Percentiles rank a stretch among this genome's conserved stretches.
Evolutionary conservation across 2,329 filamentous ascomycete species (phyloP).

Genomic region (Endoconidiophora laricicola): DNA sequence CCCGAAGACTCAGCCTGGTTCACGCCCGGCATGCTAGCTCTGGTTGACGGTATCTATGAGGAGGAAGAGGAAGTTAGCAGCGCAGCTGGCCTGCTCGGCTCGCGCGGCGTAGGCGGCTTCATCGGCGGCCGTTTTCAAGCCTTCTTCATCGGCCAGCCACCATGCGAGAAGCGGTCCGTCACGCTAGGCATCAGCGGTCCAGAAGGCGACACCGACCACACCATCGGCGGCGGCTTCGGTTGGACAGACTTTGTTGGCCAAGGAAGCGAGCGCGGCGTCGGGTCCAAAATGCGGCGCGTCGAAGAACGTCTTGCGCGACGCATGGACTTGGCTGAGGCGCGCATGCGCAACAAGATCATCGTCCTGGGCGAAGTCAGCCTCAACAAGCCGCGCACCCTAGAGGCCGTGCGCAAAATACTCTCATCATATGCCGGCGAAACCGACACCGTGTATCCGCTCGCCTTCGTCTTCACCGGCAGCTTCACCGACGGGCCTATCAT

Average conservation of each 20-base stretch:
- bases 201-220: constrained; percentile 40
- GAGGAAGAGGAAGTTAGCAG: constrained; percentile 70
- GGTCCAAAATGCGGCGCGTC: constrained; percentile 65
- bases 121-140: constrained; percentile 86
- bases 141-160: constrained; percentile 81
- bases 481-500: constrained; percentile 54
- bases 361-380: constrained; percentile 76
- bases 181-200: constrained; percentile 56
- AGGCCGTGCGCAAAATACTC: constrained; percentile 67
- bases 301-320: constrained; percentile 49
- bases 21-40: constrained; percentile 84
- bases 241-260: constrained; percentile 95
- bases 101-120: constrained; percentile 69
- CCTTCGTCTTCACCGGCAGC: constrained; percentile 73
- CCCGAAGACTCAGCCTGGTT: constrained; percentile 85
- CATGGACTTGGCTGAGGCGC: constrained; percentile 20
- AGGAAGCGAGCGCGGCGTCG: constrained; percentile 73
- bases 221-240: constrained; percentile 68
- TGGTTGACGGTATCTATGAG: constrained; percentile 91
- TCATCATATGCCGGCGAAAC: constrained; percentile 52
- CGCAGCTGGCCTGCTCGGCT: constrained; percentile 55
- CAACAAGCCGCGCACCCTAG: constrained; percentile 64
- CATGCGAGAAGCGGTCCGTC: constrained; percentile 66
- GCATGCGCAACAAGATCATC: constrained; percentile 39
- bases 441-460: constrained; percentile 50